phyloP scores from a whole-genome alignment of 768 basidiomycete genomes.

The Gymnopilus dilepis region DNA sequence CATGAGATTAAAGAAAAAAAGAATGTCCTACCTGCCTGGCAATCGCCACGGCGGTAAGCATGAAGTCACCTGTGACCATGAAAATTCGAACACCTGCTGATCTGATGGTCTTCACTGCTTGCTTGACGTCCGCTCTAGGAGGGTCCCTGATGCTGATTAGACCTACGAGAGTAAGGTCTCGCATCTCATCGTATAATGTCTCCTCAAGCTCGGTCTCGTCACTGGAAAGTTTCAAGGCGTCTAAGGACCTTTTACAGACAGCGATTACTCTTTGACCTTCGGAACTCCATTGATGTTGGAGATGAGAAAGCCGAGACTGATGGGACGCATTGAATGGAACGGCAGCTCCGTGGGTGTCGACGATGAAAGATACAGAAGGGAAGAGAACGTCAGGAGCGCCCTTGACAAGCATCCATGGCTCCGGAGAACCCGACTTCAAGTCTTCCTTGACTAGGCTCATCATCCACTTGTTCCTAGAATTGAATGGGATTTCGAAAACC shows the following conservation, averaged over 20 bases:
- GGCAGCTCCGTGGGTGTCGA: conserved; percentile 35
- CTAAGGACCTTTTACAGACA: conserved; percentile 5
- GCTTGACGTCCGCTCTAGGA: conserved; percentile 53
- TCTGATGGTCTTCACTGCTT: conserved; percentile 50
- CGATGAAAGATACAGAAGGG: conserved; percentile 39
- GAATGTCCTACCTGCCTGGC: conserved; percentile 42
- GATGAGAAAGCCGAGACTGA: neutral
- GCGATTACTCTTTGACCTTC: conserved; percentile 6
- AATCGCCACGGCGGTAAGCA: conserved; percentile 57
- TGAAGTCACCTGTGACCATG: conserved; percentile 65
- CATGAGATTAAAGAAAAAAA: conserved; percentile 13
- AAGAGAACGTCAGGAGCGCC: conserved; percentile 66
- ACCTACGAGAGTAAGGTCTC: conserved; percentile 51
- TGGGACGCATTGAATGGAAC: neutral
- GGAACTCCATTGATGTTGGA: conserved; percentile 12
- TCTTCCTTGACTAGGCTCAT: conserved; percentile 43
- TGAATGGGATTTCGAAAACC: conserved; percentile 46
- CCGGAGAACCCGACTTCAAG: conserved; percentile 3
- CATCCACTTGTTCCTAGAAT: conserved; percentile 66
- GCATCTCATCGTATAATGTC: conserved; percentile 42
- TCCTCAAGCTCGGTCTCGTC: conserved; percentile 33
- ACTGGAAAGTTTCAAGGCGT: conserved; percentile 2
- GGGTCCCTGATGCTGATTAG: conserved; percentile 62
- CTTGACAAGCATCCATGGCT: conserved; percentile 51
- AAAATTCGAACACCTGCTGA: conserved; percentile 57